These are phyloP conservation scores for Carex kokanica DNA, from an alignment of 176 grass and related monocot species.

Conservation along the genomic window DNA sequence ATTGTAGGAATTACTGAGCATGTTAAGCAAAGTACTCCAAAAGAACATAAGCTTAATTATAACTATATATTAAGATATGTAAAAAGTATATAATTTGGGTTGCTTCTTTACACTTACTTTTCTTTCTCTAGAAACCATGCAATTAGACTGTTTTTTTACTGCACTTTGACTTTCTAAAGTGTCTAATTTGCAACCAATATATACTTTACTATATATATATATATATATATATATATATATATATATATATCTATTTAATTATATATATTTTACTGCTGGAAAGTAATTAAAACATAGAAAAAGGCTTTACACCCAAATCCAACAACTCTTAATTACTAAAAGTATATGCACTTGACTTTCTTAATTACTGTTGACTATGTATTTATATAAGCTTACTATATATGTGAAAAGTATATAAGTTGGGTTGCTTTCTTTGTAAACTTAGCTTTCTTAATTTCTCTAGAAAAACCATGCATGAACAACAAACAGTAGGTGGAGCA, in stretches of 20 bases:
- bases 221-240: too few relatives aligned
- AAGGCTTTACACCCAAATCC: conserved; percentile 7
- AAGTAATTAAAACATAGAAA: not conserved
- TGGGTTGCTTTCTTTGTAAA: not conserved
- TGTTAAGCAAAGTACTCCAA: not conserved
- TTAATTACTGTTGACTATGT: too few relatives aligned
- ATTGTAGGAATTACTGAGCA: not conserved
- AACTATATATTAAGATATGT: not conserved
- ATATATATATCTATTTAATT: not conserved
- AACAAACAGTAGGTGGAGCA: not conserved
- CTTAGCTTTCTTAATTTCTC: not conserved
- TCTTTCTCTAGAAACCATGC: conserved; percentile 13
- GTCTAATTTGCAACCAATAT: not conserved
- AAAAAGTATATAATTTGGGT: not conserved
- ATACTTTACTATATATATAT: not conserved
- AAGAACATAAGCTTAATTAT: not conserved
- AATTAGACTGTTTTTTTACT: not conserved
- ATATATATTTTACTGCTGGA: not conserved
- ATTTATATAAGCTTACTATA: not conserved
- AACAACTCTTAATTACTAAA: conserved; percentile 25
- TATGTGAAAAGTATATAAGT: not conserved
- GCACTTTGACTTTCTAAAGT: not conserved
- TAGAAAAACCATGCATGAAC: conserved; percentile 9
- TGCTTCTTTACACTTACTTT: not conserved
- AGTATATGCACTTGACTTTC: too few relatives aligned